Conservation (phyloP, 768 basidiomycete genomes). For the Leccinum obscurum region DNA sequence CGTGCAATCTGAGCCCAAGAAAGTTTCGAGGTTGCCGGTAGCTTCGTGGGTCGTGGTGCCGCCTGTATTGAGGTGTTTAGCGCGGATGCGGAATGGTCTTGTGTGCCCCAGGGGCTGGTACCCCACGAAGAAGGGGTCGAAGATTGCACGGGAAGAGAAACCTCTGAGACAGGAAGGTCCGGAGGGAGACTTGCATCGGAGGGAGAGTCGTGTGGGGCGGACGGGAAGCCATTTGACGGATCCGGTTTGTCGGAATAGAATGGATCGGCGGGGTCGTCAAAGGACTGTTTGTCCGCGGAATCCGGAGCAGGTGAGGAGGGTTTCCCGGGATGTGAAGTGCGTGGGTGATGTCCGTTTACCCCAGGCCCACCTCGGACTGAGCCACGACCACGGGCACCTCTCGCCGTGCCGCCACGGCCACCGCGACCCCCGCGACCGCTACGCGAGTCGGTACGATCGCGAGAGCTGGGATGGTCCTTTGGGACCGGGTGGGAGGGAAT, state of each 20-base stretch:
- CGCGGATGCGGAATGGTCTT: constrained; percentile 37
- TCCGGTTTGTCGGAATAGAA: constrained; percentile 16
- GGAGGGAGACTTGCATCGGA: constrained; percentile 10
- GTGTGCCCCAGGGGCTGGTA: constrained; percentile 30
- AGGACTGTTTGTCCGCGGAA: constrained; percentile 26
- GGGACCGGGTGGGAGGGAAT: constrained; percentile 40
- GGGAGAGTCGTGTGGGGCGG: constrained; percentile 16
- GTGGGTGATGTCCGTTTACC: constrained; percentile 35
- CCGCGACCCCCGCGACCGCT: constrained; percentile 64
- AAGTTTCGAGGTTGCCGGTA: constrained; percentile 72
- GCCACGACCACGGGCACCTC: constrained; percentile 42
- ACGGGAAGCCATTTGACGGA: constrained; percentile 14
- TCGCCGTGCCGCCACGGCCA: constrained; percentile 58
- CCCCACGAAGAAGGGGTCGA: constrained; percentile 38
- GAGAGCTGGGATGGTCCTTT: constrained; percentile 43
- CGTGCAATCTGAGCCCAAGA: constrained; percentile 88
- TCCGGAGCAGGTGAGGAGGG: constrained; percentile 36
- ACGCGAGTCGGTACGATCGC: constrained; percentile 44
- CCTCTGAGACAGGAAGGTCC: constrained; percentile 18
- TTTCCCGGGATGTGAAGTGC: constrained; percentile 26
- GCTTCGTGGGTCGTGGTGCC: constrained; percentile 41
- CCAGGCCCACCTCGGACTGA: constrained; percentile 38
- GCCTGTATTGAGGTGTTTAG: constrained; percentile 23
- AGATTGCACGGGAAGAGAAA: constrained; percentile 12
- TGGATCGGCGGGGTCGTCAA: constrained; percentile 24